Conservation (phyloP, 352 stramenopile species). For the Globisporangium spiculum region DNA sequence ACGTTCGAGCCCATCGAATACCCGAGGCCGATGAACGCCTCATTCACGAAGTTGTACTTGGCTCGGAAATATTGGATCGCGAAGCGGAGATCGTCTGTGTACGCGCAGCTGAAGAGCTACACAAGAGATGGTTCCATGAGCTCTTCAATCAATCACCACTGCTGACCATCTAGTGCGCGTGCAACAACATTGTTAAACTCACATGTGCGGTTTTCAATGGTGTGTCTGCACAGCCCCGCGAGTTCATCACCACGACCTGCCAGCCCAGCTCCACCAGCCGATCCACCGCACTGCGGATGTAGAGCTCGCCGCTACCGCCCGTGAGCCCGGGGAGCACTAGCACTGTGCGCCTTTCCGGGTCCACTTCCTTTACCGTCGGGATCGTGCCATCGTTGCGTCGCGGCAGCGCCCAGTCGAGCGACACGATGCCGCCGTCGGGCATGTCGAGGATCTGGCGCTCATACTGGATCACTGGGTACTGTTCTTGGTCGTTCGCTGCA, state of each 20-base stretch:
- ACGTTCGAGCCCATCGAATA: slow-evolving; percentile 82
- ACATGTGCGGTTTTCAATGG: too few relatives aligned
- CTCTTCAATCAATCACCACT: too few relatives aligned
- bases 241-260: too few relatives aligned
- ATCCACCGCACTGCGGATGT: too few relatives aligned
- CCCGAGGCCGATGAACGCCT: slow-evolving; percentile 54
- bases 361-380: not conserved
- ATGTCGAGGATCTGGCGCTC: slow-evolving; percentile 57
- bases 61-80: slow-evolving; percentile 15
- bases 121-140: too few relatives aligned
- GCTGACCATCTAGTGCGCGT: too few relatives aligned
- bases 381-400: slow-evolving; percentile 2
- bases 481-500: slow-evolving; percentile 28
- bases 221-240: too few relatives aligned
- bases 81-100: slow-evolving; percentile 49
- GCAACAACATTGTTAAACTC: too few relatives aligned
- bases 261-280: too few relatives aligned
- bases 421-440: slow-evolving; percentile 33
- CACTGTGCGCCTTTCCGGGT: not conserved
- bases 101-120: slow-evolving; percentile 65
- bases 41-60: slow-evolving; percentile 40
- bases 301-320: too few relatives aligned
- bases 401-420: too few relatives aligned
- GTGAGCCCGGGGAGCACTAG: too few relatives aligned
- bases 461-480: slow-evolving; percentile 37